phyloP scores from a whole-genome alignment of 306 rosid species.

The Macrotyloma uniflorum region DNA sequence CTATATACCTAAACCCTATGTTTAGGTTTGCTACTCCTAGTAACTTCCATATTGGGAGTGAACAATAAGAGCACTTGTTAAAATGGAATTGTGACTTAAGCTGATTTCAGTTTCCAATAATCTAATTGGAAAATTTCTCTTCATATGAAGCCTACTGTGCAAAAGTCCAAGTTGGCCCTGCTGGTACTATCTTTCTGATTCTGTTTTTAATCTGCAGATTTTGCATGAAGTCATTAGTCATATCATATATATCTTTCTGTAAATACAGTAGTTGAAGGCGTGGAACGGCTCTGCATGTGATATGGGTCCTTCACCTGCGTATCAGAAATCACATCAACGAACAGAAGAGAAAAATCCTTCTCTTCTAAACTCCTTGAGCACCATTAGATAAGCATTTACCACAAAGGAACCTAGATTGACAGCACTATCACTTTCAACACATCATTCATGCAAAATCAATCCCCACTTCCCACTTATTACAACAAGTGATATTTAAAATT shows the following conservation, averaged over 20 bases:
- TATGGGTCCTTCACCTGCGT: constrained; percentile 39
- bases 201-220: constrained; percentile 15
- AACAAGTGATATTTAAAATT: constrained; percentile 35
- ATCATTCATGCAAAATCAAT: constrained; percentile 32
- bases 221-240: background rate
- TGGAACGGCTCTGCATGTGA: constrained; percentile 34
- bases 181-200: constrained; percentile 6
- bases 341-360: constrained; percentile 26
- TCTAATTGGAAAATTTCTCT: background rate
- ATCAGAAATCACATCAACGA: constrained; percentile 32
- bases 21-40: constrained; percentile 2
- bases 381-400: constrained; percentile 26
- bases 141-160: background rate
- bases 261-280: constrained; percentile 23
- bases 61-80: background rate
- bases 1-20: constrained; percentile 3
- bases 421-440: constrained; percentile 37
- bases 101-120: background rate
- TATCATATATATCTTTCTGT: constrained; percentile 6
- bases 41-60: constrained; percentile 21
- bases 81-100: background rate
- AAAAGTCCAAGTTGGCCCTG: background rate
- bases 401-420: constrained; percentile 25
- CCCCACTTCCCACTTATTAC: constrained; percentile 32
- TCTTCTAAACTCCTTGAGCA: constrained; percentile 8